Evolutionary conservation across 148 eudicot species (phyloP).

Genomic region (Talinum fruticosum): DNA sequence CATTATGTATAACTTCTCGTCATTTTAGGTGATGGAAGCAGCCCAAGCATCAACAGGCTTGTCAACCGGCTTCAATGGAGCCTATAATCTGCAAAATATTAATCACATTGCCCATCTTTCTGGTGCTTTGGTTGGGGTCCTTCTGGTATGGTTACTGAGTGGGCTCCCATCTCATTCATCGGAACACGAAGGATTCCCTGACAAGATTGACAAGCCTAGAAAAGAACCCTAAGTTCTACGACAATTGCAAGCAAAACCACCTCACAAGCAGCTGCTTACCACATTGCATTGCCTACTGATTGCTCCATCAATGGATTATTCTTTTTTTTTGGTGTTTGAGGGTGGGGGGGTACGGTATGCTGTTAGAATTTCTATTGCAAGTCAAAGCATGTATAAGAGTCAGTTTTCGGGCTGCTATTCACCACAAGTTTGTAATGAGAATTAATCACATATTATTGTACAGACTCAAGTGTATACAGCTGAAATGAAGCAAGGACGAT

Average conservation of each 20-base stretch:
- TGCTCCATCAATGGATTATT: neutral
- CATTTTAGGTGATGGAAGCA: conserved; percentile 78
- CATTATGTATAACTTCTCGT: neutral
- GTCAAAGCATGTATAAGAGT: neutral
- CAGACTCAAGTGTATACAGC: neutral
- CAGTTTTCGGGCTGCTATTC: neutral
- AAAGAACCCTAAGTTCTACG: neutral
- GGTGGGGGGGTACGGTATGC: neutral
- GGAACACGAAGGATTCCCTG: conserved; percentile 23
- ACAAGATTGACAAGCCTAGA: conserved; percentile 19
- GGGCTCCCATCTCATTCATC: conserved; percentile 38
- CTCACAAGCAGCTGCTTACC: conserved; percentile 7
- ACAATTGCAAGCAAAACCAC: neutral
- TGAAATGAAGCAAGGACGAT: neutral
- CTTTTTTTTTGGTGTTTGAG: neutral
- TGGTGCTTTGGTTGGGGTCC: conserved; percentile 77
- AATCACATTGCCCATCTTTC: conserved; percentile 86
- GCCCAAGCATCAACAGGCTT: conserved; percentile 83
- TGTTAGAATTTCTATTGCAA: neutral
- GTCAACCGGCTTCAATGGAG: conserved; percentile 43
- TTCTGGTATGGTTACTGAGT: conserved; percentile 61
- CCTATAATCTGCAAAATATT: conserved; percentile 43
- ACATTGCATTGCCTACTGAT: conserved; percentile 3
- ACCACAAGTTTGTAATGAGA: neutral
- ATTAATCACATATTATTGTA: neutral